These are phyloP conservation scores for Psidium friedrichsthalianum DNA, from an alignment of 345 rosid species.

Conservation along the genomic window DNA sequence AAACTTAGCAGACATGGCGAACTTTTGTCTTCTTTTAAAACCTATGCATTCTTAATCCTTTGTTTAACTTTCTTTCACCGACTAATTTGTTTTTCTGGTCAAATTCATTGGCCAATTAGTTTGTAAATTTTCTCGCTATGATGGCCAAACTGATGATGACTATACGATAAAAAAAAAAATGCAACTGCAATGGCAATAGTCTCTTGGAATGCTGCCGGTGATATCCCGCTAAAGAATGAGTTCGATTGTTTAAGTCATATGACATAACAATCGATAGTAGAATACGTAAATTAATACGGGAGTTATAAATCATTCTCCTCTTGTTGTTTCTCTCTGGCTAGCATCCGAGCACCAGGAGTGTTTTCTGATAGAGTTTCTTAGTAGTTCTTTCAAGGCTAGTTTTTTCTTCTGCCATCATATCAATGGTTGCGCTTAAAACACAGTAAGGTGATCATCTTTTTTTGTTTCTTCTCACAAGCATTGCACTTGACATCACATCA, in stretches of 20 bases:
- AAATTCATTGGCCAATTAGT: no score
- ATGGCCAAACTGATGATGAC: no score
- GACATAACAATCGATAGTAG: background rate
- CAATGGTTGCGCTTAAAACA: background rate
- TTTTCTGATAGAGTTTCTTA: background rate
- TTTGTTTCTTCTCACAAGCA: no score
- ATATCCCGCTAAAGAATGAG: background rate
- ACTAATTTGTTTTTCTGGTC: no score
- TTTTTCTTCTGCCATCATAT: background rate
- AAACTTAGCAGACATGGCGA: background rate
- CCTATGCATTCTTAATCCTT: no score
- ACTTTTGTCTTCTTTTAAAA: no score
- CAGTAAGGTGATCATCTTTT: no score
- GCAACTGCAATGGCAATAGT: background rate
- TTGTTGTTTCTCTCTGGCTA: background rate
- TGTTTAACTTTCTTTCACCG: no score
- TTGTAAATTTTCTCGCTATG: no score
- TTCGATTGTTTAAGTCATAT: background rate
- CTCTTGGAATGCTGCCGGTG: background rate
- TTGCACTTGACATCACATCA: no score
- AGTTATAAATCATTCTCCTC: background rate
- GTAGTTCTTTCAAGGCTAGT: background rate
- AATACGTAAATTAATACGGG: background rate
- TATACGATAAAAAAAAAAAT: background rate
- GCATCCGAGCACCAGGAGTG: background rate